Conservation (phyloP, 108 stramenopile species). For the Cyclotella kingstonii region DNA sequence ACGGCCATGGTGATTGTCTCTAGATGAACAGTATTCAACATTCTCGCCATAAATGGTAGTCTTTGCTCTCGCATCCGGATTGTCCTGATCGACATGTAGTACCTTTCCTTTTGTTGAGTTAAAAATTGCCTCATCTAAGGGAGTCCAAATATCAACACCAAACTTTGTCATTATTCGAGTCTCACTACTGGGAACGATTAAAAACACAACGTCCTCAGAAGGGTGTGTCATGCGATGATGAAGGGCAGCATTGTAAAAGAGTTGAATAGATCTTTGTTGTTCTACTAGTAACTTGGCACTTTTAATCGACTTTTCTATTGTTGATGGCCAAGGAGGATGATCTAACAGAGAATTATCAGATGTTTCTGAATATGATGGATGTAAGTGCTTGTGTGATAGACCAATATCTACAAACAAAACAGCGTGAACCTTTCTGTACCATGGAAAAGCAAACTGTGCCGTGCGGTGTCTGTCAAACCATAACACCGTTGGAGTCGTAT, state of each 20-base stretch:
- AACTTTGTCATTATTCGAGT: conserved; percentile 62
- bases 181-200: conserved; percentile 66
- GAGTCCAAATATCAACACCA: conserved; percentile 74
- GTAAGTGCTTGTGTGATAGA: conserved; percentile 11
- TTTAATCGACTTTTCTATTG: conserved; percentile 15
- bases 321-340: conserved; percentile 16
- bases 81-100: too few species aligned
- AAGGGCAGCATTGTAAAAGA: conserved; percentile 49
- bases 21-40: conserved; percentile 15
- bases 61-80: too few species aligned
- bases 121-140: conserved; percentile 49
- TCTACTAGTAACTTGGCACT: conserved; percentile 9
- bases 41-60: too few species aligned
- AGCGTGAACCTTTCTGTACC: conserved; percentile 54
- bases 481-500: conserved; percentile 55
- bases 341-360: neutral
- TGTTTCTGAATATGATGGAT: neutral
- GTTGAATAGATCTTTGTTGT: conserved; percentile 33
- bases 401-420: conserved; percentile 58
- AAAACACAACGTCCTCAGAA: conserved; percentile 48
- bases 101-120: too few species aligned
- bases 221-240: conserved; percentile 21
- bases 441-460: conserved; percentile 64
- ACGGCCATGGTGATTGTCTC: conserved; percentile 1
- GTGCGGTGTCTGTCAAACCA: conserved; percentile 65